Percentiles rank a stretch among this genome's conserved stretches.
Conservation (phyloP, 345 rosid species). For the Sonneratia caseolaris region DNA sequence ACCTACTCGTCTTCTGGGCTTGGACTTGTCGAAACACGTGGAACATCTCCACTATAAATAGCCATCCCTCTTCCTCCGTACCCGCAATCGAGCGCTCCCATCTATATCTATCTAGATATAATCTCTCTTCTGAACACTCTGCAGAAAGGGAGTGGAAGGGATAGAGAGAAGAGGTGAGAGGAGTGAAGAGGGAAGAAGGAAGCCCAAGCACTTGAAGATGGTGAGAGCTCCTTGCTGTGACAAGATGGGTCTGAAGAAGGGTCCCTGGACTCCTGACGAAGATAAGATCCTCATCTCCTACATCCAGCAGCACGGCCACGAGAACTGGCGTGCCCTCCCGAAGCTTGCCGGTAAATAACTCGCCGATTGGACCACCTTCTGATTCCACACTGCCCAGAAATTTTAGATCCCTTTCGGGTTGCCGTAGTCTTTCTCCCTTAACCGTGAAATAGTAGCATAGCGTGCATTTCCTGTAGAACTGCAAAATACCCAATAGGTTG, state of each 20-base stretch:
- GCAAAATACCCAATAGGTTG: not conserved
- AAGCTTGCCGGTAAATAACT: constrained; percentile 57
- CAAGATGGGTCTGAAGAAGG: constrained; percentile 57
- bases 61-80: not conserved
- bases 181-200: not conserved
- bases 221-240: constrained; percentile 90
- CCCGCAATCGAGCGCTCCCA: not conserved
- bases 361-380: not conserved
- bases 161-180: not conserved
- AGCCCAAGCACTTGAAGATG: constrained; percentile 23
- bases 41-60: not conserved
- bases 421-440: not conserved
- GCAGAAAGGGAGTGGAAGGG: not conserved
- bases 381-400: not conserved
- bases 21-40: not conserved
- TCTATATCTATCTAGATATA: not conserved
- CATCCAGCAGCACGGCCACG: constrained; percentile 48
- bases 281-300: constrained; percentile 49
- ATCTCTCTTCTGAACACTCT: not conserved
- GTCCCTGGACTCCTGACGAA: constrained; percentile 40
- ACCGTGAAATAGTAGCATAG: not conserved
- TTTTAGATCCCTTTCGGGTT: not conserved
- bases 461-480: too few relatives aligned
- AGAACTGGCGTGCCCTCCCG: constrained; percentile 38
- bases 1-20: not conserved